These are phyloP conservation scores for Hygrophorus pudorinus DNA, from an alignment of 768 basidiomycete genomes.

Conservation along the genomic window DNA sequence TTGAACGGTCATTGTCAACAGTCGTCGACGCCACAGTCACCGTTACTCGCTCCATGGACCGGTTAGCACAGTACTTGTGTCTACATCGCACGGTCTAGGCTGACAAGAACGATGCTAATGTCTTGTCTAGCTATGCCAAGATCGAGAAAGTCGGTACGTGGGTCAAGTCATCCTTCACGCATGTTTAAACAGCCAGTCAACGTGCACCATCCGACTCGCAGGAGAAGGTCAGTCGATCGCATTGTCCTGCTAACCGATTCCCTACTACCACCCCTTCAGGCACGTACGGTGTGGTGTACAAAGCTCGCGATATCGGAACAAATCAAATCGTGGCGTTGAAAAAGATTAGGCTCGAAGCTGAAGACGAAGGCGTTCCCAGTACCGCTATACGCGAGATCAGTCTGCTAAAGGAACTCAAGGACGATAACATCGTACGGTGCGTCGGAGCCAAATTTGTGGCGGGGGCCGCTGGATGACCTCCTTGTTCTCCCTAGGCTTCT, in stretches of 20 bases:
- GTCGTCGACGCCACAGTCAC: background rate
- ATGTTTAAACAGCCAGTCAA: background rate
- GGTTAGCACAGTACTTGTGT: slow-evolving; percentile 2
- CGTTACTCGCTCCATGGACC: slow-evolving; percentile 1
- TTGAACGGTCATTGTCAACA: background rate
- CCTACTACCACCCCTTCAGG: slow-evolving; percentile 36
- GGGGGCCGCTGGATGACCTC: background rate
- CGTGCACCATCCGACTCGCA: slow-evolving; percentile 13
- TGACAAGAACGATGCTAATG: slow-evolving; percentile 1
- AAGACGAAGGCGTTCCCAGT: slow-evolving; percentile 97
- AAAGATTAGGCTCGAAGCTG: slow-evolving; percentile 97
- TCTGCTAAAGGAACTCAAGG: slow-evolving; percentile 90
- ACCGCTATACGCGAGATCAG: slow-evolving; percentile 99
- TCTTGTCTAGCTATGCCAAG: slow-evolving; percentile 72
- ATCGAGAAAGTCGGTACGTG: slow-evolving; percentile 88
- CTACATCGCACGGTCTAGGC: background rate
- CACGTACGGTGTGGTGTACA: slow-evolving; percentile 98
- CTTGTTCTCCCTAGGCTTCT: slow-evolving; percentile 48
- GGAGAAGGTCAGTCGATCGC: slow-evolving; percentile 37
- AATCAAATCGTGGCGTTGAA: slow-evolving; percentile 91
- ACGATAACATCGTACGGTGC: slow-evolving; percentile 92
- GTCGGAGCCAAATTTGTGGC: slow-evolving; percentile 11
- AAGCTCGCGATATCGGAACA: slow-evolving; percentile 74
- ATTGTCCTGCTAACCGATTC: slow-evolving; percentile 3
- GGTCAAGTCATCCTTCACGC: background rate